A percentile compares a stretch with the other conserved stretches of the same genome.
Evolutionary conservation across 192 early-diverging fungal genomes (phyloP).

Genomic region (Geranomyces michiganensis): DNA sequence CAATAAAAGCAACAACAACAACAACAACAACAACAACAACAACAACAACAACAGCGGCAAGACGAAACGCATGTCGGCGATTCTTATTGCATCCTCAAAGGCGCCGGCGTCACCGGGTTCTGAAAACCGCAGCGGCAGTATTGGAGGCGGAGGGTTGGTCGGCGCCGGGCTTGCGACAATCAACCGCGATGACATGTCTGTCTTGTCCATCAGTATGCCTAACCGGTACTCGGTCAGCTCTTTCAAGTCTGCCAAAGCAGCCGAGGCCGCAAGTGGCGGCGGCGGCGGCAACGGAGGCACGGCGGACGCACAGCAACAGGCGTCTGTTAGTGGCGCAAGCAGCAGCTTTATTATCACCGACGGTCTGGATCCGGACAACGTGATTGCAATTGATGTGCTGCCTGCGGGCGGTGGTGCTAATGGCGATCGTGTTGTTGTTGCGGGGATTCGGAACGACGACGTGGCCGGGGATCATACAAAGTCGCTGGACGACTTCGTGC

Average conservation of each 20-base stretch:
- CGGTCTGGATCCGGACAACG: slow-evolving; percentile 7
- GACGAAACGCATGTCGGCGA: slow-evolving; percentile 33
- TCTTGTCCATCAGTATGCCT: slow-evolving; percentile 24
- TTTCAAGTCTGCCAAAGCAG: slow-evolving; percentile 1
- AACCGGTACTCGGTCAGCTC: slow-evolving; percentile 22
- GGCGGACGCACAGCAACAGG: not conserved
- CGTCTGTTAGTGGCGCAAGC: not conserved
- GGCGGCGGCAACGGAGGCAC: not conserved
- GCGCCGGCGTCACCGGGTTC: not conserved
- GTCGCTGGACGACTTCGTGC: slow-evolving; percentile 18
- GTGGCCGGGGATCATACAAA: not conserved
- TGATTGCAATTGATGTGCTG: slow-evolving; percentile 25
- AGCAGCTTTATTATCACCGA: slow-evolving; percentile 24
- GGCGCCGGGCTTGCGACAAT: not conserved
- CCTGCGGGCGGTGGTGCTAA: not conserved
- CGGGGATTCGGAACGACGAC: not conserved
- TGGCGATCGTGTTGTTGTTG: not conserved
- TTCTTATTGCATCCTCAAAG: slow-evolving; percentile 19
- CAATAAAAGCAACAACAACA: slow-evolving; percentile 13
- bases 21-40: slow-evolving; percentile 15
- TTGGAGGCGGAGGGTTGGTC: not conserved
- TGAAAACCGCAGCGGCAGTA: not conserved
- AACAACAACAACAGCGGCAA: slow-evolving; percentile 4
- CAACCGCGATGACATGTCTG: slow-evolving; percentile 23
- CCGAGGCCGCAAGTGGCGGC: not conserved